Base-by-base conservation (phyloP, 495 filamentous ascomycete genomes). In the Hapsidospora chrysogenum region DNA sequence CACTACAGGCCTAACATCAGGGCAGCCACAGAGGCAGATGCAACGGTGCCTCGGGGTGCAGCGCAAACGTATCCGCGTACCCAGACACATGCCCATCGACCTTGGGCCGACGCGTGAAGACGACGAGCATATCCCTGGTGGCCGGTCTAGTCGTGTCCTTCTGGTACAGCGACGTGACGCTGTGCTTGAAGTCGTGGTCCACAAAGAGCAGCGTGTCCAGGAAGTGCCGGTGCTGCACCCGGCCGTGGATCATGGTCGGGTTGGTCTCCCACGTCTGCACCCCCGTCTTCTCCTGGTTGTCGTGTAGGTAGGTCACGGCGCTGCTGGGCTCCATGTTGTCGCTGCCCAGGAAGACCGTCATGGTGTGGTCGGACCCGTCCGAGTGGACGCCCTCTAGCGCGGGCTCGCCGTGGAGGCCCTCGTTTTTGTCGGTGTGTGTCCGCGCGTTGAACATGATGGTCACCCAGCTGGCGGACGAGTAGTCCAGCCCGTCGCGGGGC, bases 291-390 rank as follows among this genome's bases (percentile, higher is more conserved):
- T 36, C 33, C 7, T 36, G 20, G 20, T 25, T 36, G 33, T 9
- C 14, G 22, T 36, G 33, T 22, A 36, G 23, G 14, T 25, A 36
- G n/a, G 33, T 36, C n/a, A 22, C 33, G n/a, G 33, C 33, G 4
- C 21, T 26, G 14, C 26, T 27, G 22, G 17, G 11, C 13, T 16
- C 11, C 33, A 36, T 36, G 33, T 36, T 36, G 33, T 36, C 14
- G 33, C 23, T 25, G 6, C 33, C 33, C 13, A 36, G 11, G 9
- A 27, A 27, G 2, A 23, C 25, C 2, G 33, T 36, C 33, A 36
- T 36, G 33, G 33, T 36, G 33, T 36, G 33, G 13, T 36, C 33
- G 21, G 26, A 19, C n/a, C 33, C 33, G 14, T 36, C 33, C 2
- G 33, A 36, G 22, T 36, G 33, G 10, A 36, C 23, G 8, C 33